phyloP scores from a whole-genome alignment of 768 basidiomycete genomes.

The Vararia minispora region DNA sequence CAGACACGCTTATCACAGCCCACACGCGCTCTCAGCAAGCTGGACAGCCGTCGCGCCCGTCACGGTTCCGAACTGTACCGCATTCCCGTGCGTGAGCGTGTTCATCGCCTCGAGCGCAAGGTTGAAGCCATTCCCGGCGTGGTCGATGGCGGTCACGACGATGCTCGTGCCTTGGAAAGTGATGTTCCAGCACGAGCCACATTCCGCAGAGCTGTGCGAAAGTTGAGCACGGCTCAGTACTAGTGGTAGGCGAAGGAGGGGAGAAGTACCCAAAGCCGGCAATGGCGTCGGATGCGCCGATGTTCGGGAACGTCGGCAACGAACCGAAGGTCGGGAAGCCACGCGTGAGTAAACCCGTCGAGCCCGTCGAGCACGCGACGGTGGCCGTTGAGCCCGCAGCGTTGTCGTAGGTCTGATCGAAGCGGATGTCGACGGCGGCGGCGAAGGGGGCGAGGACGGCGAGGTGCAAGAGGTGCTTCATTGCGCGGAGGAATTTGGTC shows the following conservation, averaged over 20 bases:
- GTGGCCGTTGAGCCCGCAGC: constrained; percentile 15
- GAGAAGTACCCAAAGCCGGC: too few species aligned
- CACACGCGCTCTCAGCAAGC: too few species aligned
- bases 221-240: too few species aligned
- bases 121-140: constrained; percentile 28
- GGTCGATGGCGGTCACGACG: constrained; percentile 20
- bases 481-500: too few species aligned
- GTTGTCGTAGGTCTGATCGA: constrained; percentile 27
- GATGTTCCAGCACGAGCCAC: constrained; percentile 22
- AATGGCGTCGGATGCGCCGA: constrained; percentile 22
- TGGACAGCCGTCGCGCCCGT: too few species aligned
- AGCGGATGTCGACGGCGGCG: constrained; percentile 25
- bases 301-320: constrained; percentile 26
- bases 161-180: constrained; percentile 19
- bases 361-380: constrained; percentile 29
- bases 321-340: constrained; percentile 26
- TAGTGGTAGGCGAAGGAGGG: too few species aligned
- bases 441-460: constrained; percentile 15
- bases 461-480: constrained; percentile 19
- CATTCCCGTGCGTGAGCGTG: constrained; percentile 25
- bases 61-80: background rate
- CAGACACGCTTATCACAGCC: too few species aligned
- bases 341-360: constrained; percentile 25
- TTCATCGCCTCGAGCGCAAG: constrained; percentile 46
- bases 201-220: constrained; percentile 19